phyloP scores from a whole-genome alignment of 1,139 yeast species.

The Candida anutae region DNA sequence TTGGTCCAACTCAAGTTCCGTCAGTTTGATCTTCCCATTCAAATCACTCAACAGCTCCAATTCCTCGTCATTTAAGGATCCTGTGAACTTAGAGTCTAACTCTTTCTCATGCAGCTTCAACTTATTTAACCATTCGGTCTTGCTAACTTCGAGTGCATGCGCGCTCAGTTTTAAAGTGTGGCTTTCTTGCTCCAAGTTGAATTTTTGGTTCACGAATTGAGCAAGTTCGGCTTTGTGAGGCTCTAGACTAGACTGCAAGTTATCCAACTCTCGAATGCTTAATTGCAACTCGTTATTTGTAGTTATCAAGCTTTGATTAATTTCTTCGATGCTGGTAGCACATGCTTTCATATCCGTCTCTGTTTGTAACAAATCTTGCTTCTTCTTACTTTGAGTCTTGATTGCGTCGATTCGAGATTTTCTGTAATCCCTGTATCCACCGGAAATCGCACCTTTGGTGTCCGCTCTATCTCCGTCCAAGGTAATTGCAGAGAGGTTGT shows the following conservation, averaged over 20 bases:
- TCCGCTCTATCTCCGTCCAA: constrained; percentile 89
- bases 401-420: constrained; percentile 66
- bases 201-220: constrained; percentile 31
- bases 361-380: constrained; percentile 36
- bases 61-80: constrained; percentile 40
- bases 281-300: constrained; percentile 40
- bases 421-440: constrained; percentile 76
- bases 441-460: constrained; percentile 74
- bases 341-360: constrained; percentile 18
- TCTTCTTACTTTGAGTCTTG: constrained; percentile 45
- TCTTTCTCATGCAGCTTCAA: constrained; percentile 43
- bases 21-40: constrained; percentile 26
- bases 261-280: constrained; percentile 30
- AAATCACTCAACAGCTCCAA: constrained; percentile 28
- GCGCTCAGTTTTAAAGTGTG: constrained; percentile 15
- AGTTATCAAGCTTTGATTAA: constrained; percentile 21
- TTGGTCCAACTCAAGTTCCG: constrained; percentile 35
- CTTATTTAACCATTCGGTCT: constrained; percentile 20
- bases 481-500: constrained; percentile 70
- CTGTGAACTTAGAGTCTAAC: constrained; percentile 45
- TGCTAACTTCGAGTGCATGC: constrained; percentile 17
- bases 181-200: constrained; percentile 36
- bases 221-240: constrained; percentile 36
- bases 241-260: constrained; percentile 31
- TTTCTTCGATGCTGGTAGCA: constrained; percentile 13